phyloP scores from a whole-genome alignment of 148 eudicot species.

The Agrostemma githago region DNA sequence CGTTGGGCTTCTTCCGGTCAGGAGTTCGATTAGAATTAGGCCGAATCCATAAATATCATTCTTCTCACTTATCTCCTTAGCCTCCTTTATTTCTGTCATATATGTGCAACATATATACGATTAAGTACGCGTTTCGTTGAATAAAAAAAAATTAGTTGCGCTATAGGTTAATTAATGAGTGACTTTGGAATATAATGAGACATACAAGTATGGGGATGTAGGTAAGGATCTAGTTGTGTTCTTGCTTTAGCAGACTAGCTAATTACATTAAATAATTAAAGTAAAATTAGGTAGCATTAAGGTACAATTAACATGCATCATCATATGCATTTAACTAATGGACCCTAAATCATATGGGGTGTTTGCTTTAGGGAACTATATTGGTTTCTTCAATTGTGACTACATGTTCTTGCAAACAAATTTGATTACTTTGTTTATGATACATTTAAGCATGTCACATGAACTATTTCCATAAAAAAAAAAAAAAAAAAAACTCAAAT shows the following conservation, averaged over 20 bases:
- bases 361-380: conserved; percentile 23
- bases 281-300: neutral
- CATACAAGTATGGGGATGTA: neutral
- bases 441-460: conserved; percentile 21
- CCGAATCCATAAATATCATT: conserved; percentile 72
- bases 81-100: conserved; percentile 50
- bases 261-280: neutral
- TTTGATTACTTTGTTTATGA: conserved; percentile 9
- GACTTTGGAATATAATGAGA: neutral
- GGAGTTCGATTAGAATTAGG: conserved; percentile 58
- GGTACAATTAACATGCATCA: conserved; percentile 22
- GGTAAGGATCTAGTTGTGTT: conserved; percentile 17
- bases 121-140: neutral
- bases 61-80: conserved; percentile 51
- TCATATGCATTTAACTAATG: conserved; percentile 26
- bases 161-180: neutral
- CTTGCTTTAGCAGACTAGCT: conserved; percentile 23
- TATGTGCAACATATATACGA: conserved; percentile 7
- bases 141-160: too few species aligned
- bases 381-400: conserved; percentile 20
- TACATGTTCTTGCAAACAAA: conserved; percentile 16
- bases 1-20: conserved; percentile 55
- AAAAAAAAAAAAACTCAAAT: too few species aligned
- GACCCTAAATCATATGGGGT: conserved; percentile 20
- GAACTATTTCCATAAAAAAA: conserved; percentile 6